A percentile compares a stretch with the other conserved stretches of the same genome.
These are phyloP conservation scores for Diaporthe aspalathi DNA, from an alignment of 2,329 filamentous ascomycete genomes.

Conservation along the genomic window DNA sequence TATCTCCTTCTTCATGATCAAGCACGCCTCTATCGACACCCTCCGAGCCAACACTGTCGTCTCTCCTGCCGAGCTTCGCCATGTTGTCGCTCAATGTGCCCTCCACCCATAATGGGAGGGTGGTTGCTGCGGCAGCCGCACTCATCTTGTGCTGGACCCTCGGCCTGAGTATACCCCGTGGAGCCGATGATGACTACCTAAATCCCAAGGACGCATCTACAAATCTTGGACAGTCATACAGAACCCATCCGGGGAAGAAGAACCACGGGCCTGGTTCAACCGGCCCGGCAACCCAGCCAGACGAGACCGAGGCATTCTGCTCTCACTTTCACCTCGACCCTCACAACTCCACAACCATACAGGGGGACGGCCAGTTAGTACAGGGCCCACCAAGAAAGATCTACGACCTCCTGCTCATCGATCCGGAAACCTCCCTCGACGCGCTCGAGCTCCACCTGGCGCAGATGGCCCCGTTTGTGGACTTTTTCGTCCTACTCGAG, in stretches of 20 bases:
- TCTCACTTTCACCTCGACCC: constrained; percentile 32
- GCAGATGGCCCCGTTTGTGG: constrained; percentile 50
- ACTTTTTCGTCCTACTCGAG: constrained; percentile 59
- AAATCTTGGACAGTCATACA: not conserved
- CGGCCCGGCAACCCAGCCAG: not conserved
- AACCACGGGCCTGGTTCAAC: not conserved
- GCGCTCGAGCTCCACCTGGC: constrained; percentile 40
- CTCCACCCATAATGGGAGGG: constrained; percentile 15
- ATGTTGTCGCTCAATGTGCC: constrained; percentile 33
- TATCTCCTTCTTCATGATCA: not conserved
- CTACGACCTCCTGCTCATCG: constrained; percentile 41
- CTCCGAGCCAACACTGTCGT: not conserved
- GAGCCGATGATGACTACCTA: not conserved
- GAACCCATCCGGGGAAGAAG: not conserved
- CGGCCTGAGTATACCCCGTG: constrained; percentile 25
- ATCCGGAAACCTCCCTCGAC: constrained; percentile 38
- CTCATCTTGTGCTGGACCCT: constrained; percentile 33
- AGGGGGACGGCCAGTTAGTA: constrained; percentile 50
- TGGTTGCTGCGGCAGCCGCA: constrained; percentile 16
- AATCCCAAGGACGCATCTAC: not conserved
- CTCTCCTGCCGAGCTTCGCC: constrained; percentile 3
- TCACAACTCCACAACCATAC: constrained; percentile 17
- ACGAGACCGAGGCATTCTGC: constrained; percentile 26
- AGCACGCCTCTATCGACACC: not conserved
- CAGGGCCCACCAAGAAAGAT: constrained; percentile 37